Evolutionary conservation across 2,329 filamentous ascomycete species (phyloP).

Genomic region (Davidsoniella neocaledoniae): DNA sequence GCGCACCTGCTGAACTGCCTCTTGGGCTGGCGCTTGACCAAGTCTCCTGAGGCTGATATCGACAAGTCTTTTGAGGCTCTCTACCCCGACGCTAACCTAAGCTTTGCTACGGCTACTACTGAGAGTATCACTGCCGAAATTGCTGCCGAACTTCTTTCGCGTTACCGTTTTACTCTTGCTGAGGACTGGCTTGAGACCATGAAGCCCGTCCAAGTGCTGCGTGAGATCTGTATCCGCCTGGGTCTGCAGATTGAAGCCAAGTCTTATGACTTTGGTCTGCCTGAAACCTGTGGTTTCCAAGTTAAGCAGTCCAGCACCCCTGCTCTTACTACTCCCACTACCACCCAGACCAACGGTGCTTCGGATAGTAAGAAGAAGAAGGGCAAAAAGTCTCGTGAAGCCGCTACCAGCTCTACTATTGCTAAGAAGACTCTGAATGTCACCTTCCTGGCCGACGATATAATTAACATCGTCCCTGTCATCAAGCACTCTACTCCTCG

Average conservation of each 20-base stretch:
- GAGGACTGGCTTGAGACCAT: constrained; percentile 49
- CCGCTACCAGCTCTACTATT: constrained; percentile 30
- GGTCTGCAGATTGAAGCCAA: constrained; percentile 76
- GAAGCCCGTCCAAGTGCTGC: constrained; percentile 67
- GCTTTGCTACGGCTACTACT: constrained; percentile 65
- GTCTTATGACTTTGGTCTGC: constrained; percentile 24
- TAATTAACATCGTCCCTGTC: constrained; percentile 83
- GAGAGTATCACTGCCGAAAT: constrained; percentile 53
- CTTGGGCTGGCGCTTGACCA: constrained; percentile 58
- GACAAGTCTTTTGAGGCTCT: constrained; percentile 57
- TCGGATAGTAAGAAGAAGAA: constrained; percentile 28
- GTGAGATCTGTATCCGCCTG: constrained; percentile 76
- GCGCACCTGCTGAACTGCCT: constrained; percentile 89
- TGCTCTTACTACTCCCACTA: constrained; percentile 18
- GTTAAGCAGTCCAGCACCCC: constrained; percentile 15
- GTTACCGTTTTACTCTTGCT: constrained; percentile 62
- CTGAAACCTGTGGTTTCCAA: constrained; percentile 7
- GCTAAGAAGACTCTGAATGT: constrained; percentile 32
- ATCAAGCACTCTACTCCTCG: constrained; percentile 88
- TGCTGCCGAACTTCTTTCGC: constrained; percentile 49
- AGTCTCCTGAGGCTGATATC: constrained; percentile 60
- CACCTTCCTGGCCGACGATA: constrained; percentile 62
- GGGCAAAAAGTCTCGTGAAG: constrained; percentile 39
- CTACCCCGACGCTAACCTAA: constrained; percentile 67
- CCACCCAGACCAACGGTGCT: constrained; percentile 22